phyloP scores from a whole-genome alignment of 176 grass and related monocot species.

The Rhynchospora tenuis region DNA sequence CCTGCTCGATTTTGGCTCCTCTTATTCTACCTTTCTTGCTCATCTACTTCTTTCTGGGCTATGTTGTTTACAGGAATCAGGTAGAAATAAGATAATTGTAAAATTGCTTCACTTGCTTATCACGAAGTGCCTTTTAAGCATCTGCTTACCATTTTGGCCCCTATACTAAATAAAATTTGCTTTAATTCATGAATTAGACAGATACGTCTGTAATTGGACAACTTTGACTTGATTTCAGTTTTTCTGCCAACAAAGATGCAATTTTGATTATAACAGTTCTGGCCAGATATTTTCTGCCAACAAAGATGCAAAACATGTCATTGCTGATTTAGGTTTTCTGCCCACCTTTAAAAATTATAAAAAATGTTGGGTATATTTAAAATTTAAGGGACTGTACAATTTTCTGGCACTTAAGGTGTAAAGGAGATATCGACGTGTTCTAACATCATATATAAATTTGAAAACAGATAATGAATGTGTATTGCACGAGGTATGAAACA shows the following conservation, averaged over 20 bases:
- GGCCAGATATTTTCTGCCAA: neutral
- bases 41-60: constrained; percentile 81
- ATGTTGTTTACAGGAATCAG: constrained; percentile 91
- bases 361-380: neutral
- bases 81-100: constrained; percentile 19
- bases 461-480: constrained; percentile 80
- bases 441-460: neutral
- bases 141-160: neutral
- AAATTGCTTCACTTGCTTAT: neutral
- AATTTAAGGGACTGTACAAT: neutral
- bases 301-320: neutral
- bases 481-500: constrained; percentile 72
- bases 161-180: neutral
- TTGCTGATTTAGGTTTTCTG: neutral
- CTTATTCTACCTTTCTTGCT: constrained; percentile 86
- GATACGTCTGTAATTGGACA: neutral
- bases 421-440: neutral
- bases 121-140: neutral
- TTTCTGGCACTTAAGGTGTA: neutral
- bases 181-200: neutral
- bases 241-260: neutral
- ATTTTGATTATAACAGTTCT: constrained; percentile 2
- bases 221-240: neutral
- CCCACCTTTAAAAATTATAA: neutral
- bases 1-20: constrained; percentile 80